phyloP scores from a whole-genome alignment of 495 filamentous ascomycete species.

The Letharia columbiana region DNA sequence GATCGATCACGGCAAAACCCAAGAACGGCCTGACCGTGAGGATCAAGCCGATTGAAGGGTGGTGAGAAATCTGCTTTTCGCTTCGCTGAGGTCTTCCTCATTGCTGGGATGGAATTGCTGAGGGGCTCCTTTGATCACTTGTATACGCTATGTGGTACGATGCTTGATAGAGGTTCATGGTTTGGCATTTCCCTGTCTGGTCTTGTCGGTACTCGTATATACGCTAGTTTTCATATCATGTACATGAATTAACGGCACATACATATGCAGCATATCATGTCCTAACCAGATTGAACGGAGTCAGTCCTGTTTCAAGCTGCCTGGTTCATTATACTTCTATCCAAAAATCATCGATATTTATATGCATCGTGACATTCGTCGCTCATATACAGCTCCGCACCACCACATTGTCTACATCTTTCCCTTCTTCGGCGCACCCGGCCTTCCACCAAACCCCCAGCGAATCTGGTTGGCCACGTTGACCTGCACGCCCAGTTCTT shows the following conservation, averaged over 20 bases:
- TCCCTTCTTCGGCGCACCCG: conserved; percentile 29
- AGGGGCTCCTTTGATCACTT: neutral
- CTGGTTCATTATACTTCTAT: neutral
- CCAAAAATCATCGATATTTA: neutral
- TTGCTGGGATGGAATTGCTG: neutral
- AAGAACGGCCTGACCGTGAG: conserved; percentile 55
- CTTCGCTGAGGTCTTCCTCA: neutral
- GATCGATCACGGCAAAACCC: conserved; percentile 55
- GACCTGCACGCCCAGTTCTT: conserved; percentile 56
- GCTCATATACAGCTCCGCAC: neutral
- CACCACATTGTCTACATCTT: conserved; percentile 15
- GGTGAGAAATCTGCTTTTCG: conserved; percentile 35
- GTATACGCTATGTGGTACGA: neutral
- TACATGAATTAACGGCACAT: neutral
- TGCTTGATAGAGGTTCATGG: neutral
- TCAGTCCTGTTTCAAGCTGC: neutral
- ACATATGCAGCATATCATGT: neutral
- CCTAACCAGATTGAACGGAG: neutral
- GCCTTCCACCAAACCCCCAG: conserved; percentile 40
- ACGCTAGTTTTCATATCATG: neutral
- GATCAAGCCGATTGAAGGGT: conserved; percentile 53
- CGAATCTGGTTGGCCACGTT: conserved; percentile 59
- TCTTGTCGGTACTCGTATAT: neutral
- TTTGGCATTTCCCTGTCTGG: neutral
- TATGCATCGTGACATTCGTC: neutral